Conservation (phyloP, 768 basidiomycete species). For the Mycena amicta region DNA sequence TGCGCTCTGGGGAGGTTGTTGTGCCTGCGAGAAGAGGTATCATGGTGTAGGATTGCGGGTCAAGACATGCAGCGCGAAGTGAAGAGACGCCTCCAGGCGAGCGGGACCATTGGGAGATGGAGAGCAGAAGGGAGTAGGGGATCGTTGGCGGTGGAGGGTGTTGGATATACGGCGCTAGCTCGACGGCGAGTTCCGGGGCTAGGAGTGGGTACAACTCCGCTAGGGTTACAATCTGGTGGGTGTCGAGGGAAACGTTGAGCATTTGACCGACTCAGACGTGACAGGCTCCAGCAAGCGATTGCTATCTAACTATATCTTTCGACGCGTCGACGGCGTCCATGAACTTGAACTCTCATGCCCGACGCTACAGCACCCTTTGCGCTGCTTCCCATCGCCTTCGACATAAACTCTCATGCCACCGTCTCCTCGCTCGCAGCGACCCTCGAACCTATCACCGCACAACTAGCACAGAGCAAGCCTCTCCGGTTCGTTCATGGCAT, state of each 20-base stretch:
- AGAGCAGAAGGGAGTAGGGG: conserved; percentile 59
- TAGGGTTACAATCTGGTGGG: conserved; percentile 58
- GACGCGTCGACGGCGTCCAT: not conserved
- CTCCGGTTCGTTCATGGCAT: conserved; percentile 42
- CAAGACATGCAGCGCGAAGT: conserved; percentile 46
- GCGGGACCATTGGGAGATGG: conserved; percentile 71
- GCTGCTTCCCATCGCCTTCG: conserved; percentile 13
- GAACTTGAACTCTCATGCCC: not conserved
- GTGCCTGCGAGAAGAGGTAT: conserved; percentile 76
- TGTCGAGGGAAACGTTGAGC: conserved; percentile 69
- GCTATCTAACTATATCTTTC: not conserved
- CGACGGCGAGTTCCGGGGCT: conserved; percentile 44
- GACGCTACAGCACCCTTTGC: conserved; percentile 6
- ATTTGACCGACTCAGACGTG: conserved; percentile 20
- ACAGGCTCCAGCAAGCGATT: too few relatives aligned
- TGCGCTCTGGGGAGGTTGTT: conserved; percentile 76
- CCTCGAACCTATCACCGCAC: conserved; percentile 55
- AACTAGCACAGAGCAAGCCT: conserved; percentile 50
- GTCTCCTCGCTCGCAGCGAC: conserved; percentile 23
- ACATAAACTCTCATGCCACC: conserved; percentile 24
- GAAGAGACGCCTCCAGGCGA: conserved; percentile 46
- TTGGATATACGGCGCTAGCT: conserved; percentile 44
- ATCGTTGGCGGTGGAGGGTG: conserved; percentile 48
- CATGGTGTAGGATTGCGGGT: conserved; percentile 64
- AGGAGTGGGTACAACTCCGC: conserved; percentile 46